Evolutionary conservation across 805 yeast species (phyloP), one percentile per base, ranked within the genome.

Genomic region (Wickerhamiella nectarea): DNA sequence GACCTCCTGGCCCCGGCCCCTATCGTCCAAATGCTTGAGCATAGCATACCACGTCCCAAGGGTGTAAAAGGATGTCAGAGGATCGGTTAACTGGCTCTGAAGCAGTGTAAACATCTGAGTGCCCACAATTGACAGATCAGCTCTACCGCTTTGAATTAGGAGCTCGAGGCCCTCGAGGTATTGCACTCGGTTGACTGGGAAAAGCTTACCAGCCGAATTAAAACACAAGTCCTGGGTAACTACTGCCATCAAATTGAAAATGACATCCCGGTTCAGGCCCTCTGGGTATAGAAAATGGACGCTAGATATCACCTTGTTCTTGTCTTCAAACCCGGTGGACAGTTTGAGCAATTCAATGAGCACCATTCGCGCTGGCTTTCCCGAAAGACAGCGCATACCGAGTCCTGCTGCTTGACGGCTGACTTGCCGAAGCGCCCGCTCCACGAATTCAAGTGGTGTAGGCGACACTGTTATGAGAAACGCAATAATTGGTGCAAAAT

Each of bases 71-170:
- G 78, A 78, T 11, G 86, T 67, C 19, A 74, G 75, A 0, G 69
- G 62, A 15, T 70, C 71, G 33, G 78, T 86, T 18, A 87, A 60
- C 0, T 89, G 78, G 1, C 86, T 76, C 56, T 85, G 95, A 10
- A 89, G 63, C 52, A 94, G 81, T 1, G 94, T 80, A 47, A 84
- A 79, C 4, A 89, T 74, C 56, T 87, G 97, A 0, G 95, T 93
- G 28, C 81, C 60, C 0, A 84, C 83, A 1, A 81, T 72, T 4
- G 75, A 71, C 24, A 81, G 72, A 12, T 76, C 67, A 20, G 68
- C 64, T 5, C 71, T 70, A 1, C 75, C 63, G 2, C 75, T 60
- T 35, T 69, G 66, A 6, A 82, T 74, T 19, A 89, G 61, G 46
- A 79, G 74, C 31, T 78, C 74, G 24, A 89, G 71, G 0, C 95